Base-by-base conservation (phyloP, 495 filamentous ascomycete genomes). In the Xylaria venustula region DNA sequence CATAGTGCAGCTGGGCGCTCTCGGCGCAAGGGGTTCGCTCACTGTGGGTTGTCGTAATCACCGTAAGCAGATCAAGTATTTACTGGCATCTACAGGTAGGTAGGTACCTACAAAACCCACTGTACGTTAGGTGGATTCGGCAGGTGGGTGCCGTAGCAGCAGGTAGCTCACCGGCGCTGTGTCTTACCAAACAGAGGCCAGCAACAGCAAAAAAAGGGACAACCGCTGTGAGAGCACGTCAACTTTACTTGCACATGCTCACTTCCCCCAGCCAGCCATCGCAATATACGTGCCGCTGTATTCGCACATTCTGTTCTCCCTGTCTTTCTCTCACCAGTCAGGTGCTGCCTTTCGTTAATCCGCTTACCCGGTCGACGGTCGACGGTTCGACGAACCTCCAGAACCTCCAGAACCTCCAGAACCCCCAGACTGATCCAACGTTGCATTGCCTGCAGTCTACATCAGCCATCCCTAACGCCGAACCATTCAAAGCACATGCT, bases 361-460 rank as follows among this genome's bases (percentile, higher is more conserved):
- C 19, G 37, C 40, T 55, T 26, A 45, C 42, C 55, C 32, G 28
- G 26, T 20, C 47, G 48, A 41, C 47, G 17, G 11, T 5, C 11
- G 5, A 11, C 30, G 5, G 30, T 34, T 34, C 5, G 30, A n/a
- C n/a, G n/a, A n/a, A n/a, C n/a, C n/a, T n/a, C n/a, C n/a, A n/a
- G n/a, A n/a, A n/a, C n/a, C n/a, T n/a, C n/a, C n/a, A n/a, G n/a
- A n/a, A n/a, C n/a, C n/a, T n/a, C n/a, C n/a, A 5, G 30, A 45
- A 45, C 15, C 47, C 37, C 37, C 25, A 41, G 47, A 60, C 37
- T 37, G 36, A 25, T 30, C n/a, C 37, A 32, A 46, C 57, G 57
- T 60, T 30, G 47, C 57, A 60, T 52, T 37, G 41, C 30, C 57
- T 60, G 37, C 57, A 60, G 34, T 32, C 47, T 60, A 30, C 57